Evolutionary conservation across 2,329 filamentous ascomycete genomes (phyloP), one percentile per base, ranked within the genome.

Genomic region (Emericellopsis atlantica): DNA sequence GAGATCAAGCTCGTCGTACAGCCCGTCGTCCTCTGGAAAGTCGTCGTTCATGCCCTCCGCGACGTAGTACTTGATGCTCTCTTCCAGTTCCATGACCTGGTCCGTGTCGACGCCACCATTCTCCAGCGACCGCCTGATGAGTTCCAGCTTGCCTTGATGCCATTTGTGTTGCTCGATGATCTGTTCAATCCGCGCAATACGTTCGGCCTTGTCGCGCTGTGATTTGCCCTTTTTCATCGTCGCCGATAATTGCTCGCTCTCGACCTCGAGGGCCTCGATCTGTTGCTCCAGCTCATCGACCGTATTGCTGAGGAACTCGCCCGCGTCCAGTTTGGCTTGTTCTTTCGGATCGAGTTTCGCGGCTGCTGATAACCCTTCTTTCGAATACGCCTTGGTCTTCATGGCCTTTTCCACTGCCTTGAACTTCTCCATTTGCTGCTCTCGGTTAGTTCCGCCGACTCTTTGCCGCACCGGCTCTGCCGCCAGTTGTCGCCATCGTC

Each of bases 371-470:
- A 98, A 68, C 36, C 92, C 92, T 65, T 96, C 92, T 70, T 98
- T 96, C 46, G 92, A 96, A 66, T 95, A 98, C 46, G 92, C 92
- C 64, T 98, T 98, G 43, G 92, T 98, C 72, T 98, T 98, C 92
- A 98, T 96, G 56, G 95, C 92, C 71, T 98, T 98, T 65, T 98
- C 92, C 40, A 98, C 92, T n/a, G 89, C 90, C 69, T 98, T 98
- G 76, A 98, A 98, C 55, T 87, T 88, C 67, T 98, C 92, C 92
- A 98, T 98, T 84, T 90, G 82, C 86, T 92, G 66, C 16, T 22
- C 16, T 32, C 29, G 29, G 10, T 40, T 18, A 32, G 36, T 22
- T 6, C 12, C 21, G 36, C n/a, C 24, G 15, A 24, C 23, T 31
- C 35, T 8, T 37, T 4, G 26, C 26, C 26, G 26, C 21, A 14